A percentile compares a stretch with the other conserved stretches of the same genome.
Evolutionary conservation across 164 flowering plant genomes (phyloP).

Genomic region (Umbellularia californica): DNA sequence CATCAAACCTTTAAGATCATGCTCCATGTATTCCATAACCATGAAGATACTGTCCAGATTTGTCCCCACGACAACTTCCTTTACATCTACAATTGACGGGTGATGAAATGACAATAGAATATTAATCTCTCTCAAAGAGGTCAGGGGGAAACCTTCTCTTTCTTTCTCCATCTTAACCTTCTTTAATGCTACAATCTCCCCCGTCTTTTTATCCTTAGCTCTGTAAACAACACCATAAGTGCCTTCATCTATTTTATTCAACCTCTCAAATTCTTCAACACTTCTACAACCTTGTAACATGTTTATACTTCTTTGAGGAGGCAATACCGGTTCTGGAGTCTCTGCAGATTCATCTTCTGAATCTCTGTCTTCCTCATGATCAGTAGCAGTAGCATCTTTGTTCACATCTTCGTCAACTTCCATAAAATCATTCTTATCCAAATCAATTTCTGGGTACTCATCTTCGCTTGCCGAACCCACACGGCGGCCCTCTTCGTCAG

Average conservation of each 20-base stretch:
- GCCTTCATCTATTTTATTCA: slow-evolving; percentile 67
- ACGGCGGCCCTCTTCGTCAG: slow-evolving; percentile 13
- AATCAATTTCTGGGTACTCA: slow-evolving; percentile 21
- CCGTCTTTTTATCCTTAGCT: slow-evolving; percentile 61
- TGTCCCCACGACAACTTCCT: slow-evolving; percentile 62
- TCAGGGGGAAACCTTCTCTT: slow-evolving; percentile 63
- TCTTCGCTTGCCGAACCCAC: slow-evolving; percentile 8
- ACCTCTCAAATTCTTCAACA: slow-evolving; percentile 58
- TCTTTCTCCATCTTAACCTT: slow-evolving; percentile 64
- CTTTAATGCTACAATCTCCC: slow-evolving; percentile 73
- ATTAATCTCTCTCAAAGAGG: slow-evolving; percentile 73
- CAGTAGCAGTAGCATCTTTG: neutral
- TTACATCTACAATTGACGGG: slow-evolving; percentile 62
- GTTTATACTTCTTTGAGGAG: slow-evolving; percentile 26
- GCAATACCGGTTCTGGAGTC: neutral
- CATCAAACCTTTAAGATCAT: slow-evolving; percentile 67
- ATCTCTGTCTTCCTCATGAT: slow-evolving; percentile 9
- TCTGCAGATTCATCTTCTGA: slow-evolving; percentile 8
- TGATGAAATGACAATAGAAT: slow-evolving; percentile 57
- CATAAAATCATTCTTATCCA: slow-evolving; percentile 17
- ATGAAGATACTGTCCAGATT: slow-evolving; percentile 43
- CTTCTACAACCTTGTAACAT: slow-evolving; percentile 60
- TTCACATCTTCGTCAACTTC: slow-evolving; percentile 23
- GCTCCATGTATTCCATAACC: slow-evolving; percentile 87
- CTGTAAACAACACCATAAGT: slow-evolving; percentile 72